Percentiles rank a stretch among this genome's conserved stretches.
phyloP scores from a whole-genome alignment of 345 rosid species.

The Raphanus raphanistrum region DNA sequence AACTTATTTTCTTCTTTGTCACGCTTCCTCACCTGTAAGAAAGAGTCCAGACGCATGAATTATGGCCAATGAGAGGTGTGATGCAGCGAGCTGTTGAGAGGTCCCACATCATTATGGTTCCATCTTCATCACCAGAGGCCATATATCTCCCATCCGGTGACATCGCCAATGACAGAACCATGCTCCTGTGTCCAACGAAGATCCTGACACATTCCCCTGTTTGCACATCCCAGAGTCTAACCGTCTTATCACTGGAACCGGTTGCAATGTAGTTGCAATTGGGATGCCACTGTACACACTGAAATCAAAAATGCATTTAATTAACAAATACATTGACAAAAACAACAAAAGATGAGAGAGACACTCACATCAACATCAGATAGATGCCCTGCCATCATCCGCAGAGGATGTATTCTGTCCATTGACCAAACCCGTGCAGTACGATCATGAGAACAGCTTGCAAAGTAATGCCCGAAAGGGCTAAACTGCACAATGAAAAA shows the following conservation, averaged over 20 bases:
- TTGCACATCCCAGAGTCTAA: constrained; percentile 89
- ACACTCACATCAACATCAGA: constrained; percentile 92
- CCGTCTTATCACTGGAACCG: constrained; percentile 95
- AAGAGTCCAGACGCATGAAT: constrained; percentile 87
- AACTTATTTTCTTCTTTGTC: background rate
- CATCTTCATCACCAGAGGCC: constrained; percentile 99
- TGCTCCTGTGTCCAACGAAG: constrained; percentile 65
- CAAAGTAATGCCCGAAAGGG: constrained; percentile 91
- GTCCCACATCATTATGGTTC: constrained; percentile 97
- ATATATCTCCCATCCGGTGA: constrained; percentile 92
- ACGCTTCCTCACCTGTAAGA: constrained; percentile 65
- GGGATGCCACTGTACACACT: constrained; percentile 98
- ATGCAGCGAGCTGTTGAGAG: constrained; percentile 90
- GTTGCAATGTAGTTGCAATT: constrained; percentile 96
- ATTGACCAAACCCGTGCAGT: constrained; percentile 96
- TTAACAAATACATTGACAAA: background rate
- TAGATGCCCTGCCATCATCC: constrained; percentile 96
- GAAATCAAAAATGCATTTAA: constrained; percentile 36
- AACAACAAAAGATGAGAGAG: background rate
- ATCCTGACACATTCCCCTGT: constrained; percentile 90
- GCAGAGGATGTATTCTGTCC: constrained; percentile 88
- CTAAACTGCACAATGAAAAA: constrained; percentile 72
- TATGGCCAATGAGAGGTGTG: constrained; percentile 91
- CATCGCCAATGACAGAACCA: constrained; percentile 87
- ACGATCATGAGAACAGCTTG: constrained; percentile 94